Evolutionary conservation across 2,329 filamentous ascomycete species (phyloP), one percentile per base, ranked within the genome.

Genomic region (Emmonsiellopsis sp.): DNA sequence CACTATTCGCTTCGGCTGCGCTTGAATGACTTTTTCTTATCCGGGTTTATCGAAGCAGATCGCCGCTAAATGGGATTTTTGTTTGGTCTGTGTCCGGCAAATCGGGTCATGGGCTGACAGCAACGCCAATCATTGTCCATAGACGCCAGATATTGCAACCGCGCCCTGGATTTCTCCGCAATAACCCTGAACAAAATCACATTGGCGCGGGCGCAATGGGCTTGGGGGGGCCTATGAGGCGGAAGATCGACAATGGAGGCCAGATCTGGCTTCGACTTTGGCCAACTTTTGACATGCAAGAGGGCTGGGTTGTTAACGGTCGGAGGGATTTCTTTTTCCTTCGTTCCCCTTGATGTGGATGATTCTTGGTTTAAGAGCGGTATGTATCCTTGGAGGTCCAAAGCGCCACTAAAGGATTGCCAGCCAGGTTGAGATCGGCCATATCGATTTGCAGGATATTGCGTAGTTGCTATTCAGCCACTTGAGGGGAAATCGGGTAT

Each of bases 221-320:
- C 31, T 40, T 38, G 47, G 16, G 20, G 20, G 13, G 10, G 15
- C 10, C 35, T 40, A 13, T 13, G 11, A 48, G 20, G 47, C 47
- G 47, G 47, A 49, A 49, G 47, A 49, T 49, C 47, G 20, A n/a
- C 35, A 40, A 38, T 30, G 3, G 35, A 49, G 47, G 31, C 40
- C 47, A 8, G 5, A 49, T 4, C n/a, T 15, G 7, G 20, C 26
- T 30, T 47, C 16, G 11, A n/a, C 11, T 42, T 15, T n/a, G 46
- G n/a, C 7, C 40, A 13, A 40, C 10, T 10, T 40, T 49, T 31
- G 11, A 40, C 35, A n/a, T 13, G 47, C 35, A 40, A 26, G 31
- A n/a, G 41, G 10, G 10, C 5, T 2, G 9, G 30, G 30, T 13
- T 40, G 34, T 31, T 32, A 7, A 40, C 15, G 13, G 13, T 38